Percentiles rank a stretch among this genome's conserved stretches.
phyloP scores from a whole-genome alignment of 164 flowering plant genomes.

The Annona cherimola region DNA sequence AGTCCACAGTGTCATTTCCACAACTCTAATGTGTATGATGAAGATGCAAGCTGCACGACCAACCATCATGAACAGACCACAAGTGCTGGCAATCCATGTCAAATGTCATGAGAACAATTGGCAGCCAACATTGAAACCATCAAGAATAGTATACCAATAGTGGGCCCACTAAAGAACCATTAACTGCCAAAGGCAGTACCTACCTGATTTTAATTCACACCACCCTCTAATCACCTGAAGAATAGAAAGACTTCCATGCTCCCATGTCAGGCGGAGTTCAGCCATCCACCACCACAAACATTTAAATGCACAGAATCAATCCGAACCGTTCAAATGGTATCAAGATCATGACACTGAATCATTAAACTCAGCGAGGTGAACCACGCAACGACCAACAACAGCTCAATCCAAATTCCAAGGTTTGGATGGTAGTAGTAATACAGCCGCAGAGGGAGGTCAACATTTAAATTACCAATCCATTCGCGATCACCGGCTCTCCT shows the following conservation, averaged over 20 bases:
- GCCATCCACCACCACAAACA: not conserved
- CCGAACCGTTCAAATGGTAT: not conserved
- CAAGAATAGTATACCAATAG: not conserved
- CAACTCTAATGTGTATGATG: not conserved
- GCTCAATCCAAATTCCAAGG: too few species aligned
- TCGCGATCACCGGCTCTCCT: too few species aligned
- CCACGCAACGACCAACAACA: too few species aligned
- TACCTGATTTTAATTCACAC: not conserved
- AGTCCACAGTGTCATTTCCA: not conserved
- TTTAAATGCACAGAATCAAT: too few species aligned
- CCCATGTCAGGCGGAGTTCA: too few species aligned
- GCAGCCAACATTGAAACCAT: not conserved
- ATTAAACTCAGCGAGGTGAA: too few species aligned
- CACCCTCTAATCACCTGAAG: not conserved
- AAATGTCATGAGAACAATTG: not conserved
- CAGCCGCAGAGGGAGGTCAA: too few species aligned
- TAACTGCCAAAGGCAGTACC: not conserved
- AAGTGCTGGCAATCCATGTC: not conserved
- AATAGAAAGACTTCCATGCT: too few species aligned
- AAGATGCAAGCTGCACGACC: not conserved
- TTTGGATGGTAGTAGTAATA: too few species aligned
- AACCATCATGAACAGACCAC: not conserved
- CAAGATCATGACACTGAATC: too few species aligned
- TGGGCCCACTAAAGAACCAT: not conserved
- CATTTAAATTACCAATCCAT: too few species aligned